These are phyloP conservation scores for Zostera marina DNA, from an alignment of 116 monocot species.

Conservation along the genomic window DNA sequence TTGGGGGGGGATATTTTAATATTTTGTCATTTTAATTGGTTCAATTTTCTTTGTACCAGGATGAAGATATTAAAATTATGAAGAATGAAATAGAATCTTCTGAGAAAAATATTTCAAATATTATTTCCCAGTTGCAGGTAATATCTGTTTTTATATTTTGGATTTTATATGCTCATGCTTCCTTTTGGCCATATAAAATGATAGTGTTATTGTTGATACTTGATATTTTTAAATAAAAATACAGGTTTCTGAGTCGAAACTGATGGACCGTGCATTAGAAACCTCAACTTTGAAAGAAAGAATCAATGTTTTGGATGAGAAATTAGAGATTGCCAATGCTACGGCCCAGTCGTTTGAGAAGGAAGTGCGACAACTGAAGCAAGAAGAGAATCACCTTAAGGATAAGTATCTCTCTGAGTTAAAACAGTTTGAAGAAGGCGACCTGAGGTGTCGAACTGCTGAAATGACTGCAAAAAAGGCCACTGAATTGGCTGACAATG, in stretches of 20 bases:
- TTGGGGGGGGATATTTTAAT: background rate
- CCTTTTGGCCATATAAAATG: background rate
- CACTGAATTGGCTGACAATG: constrained; percentile 54
- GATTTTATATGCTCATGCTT: background rate
- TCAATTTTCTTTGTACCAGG: constrained; percentile 22
- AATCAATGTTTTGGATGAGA: constrained; percentile 27
- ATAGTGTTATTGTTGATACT: background rate
- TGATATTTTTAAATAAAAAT: background rate
- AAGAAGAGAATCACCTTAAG: constrained; percentile 65
- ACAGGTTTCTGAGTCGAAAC: constrained; percentile 49
- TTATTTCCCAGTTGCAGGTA: constrained; percentile 54
- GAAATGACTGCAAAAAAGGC: constrained; percentile 67
- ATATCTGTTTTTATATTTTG: background rate
- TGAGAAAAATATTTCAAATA: constrained; percentile 25
- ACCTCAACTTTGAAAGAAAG: constrained; percentile 41
- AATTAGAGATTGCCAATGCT: constrained; percentile 25
- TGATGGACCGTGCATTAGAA: constrained; percentile 42
- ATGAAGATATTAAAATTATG: constrained; percentile 64
- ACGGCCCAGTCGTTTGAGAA: constrained; percentile 42
- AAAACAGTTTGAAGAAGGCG: constrained; percentile 63
- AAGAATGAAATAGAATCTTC: constrained; percentile 31
- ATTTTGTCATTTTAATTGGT: background rate
- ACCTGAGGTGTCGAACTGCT: constrained; percentile 42
- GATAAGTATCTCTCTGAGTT: constrained; percentile 63
- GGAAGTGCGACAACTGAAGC: constrained; percentile 56